Evolutionary conservation across 306 rosid genomes (phyloP).

Genomic region (Crataegus laevigata): DNA sequence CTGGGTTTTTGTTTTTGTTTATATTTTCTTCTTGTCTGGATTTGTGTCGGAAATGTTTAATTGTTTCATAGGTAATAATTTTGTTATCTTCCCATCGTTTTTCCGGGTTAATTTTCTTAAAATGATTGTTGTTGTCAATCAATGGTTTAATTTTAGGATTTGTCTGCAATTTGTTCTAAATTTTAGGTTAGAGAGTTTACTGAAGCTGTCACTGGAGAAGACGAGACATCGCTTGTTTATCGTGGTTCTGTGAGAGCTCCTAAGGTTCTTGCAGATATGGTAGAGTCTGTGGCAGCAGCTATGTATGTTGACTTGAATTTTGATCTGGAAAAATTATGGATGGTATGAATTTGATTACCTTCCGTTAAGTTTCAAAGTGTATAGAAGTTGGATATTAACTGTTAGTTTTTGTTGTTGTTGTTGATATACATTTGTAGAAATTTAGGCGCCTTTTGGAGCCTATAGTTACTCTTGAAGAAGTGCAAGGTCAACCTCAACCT

Average conservation of each 20-base stretch:
- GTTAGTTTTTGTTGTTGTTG: background rate
- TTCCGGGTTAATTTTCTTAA: background rate
- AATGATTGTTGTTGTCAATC: background rate
- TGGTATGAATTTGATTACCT: slow-evolving; percentile 35
- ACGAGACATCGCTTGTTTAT: slow-evolving; percentile 18
- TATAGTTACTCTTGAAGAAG: slow-evolving; percentile 40
- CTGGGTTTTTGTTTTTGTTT: background rate
- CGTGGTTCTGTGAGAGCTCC: slow-evolving; percentile 73
- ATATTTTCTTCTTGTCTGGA: background rate
- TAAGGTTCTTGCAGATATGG: slow-evolving; percentile 80
- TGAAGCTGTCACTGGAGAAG: slow-evolving; percentile 34
- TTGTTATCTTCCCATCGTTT: background rate
- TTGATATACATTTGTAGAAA: slow-evolving; percentile 22
- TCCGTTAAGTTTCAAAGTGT: background rate
- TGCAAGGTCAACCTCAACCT: slow-evolving; percentile 57
- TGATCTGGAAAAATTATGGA: slow-evolving; percentile 55
- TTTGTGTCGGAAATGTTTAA: background rate
- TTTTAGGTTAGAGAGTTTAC: slow-evolving; percentile 46
- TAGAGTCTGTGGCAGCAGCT: slow-evolving; percentile 74
- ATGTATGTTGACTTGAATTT: slow-evolving; percentile 48
- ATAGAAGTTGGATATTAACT: background rate
- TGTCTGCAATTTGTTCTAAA: background rate
- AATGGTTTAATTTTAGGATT: background rate
- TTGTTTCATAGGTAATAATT: background rate
- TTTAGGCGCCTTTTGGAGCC: slow-evolving; percentile 66